Evolutionary conservation across 345 rosid species (phyloP).

Genomic region (Moringa oleifera): DNA sequence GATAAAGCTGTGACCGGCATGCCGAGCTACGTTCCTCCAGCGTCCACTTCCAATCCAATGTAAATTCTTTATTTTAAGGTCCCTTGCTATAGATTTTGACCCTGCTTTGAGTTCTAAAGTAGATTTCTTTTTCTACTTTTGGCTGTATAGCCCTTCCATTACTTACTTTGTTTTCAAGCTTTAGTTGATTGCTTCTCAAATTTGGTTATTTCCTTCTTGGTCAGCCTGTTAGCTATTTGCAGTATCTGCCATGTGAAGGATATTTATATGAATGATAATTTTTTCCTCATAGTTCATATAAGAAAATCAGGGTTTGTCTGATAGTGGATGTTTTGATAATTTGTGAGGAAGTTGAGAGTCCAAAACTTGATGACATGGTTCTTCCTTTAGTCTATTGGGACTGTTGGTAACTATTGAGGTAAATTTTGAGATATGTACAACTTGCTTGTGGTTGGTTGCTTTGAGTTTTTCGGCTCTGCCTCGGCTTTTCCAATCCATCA

Average conservation of each 20-base stretch:
- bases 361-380: not conserved
- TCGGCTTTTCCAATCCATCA: not conserved
- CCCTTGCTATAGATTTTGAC: not conserved
- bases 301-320: too few relatives aligned
- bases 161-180: not conserved
- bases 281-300: too few relatives aligned
- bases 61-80: conserved; percentile 13
- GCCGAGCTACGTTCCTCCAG: conserved; percentile 47
- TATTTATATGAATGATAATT: too few relatives aligned
- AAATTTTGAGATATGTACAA: not conserved
- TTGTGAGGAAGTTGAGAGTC: not conserved
- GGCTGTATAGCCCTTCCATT: not conserved
- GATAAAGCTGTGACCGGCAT: conserved; percentile 36
- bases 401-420: not conserved
- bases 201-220: not conserved
- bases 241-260: not conserved
- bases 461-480: not conserved
- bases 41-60: conserved; percentile 40
- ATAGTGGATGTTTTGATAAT: too few relatives aligned
- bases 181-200: not conserved
- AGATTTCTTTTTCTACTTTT: not conserved
- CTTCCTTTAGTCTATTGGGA: not conserved
- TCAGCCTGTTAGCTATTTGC: not conserved
- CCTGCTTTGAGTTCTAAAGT: not conserved
- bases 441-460: not conserved